Evolutionary conservation across 129 eudicot genomes (phyloP), one percentile per base, ranked within the genome.

Genomic region (Helichrysum umbraculigerum): DNA sequence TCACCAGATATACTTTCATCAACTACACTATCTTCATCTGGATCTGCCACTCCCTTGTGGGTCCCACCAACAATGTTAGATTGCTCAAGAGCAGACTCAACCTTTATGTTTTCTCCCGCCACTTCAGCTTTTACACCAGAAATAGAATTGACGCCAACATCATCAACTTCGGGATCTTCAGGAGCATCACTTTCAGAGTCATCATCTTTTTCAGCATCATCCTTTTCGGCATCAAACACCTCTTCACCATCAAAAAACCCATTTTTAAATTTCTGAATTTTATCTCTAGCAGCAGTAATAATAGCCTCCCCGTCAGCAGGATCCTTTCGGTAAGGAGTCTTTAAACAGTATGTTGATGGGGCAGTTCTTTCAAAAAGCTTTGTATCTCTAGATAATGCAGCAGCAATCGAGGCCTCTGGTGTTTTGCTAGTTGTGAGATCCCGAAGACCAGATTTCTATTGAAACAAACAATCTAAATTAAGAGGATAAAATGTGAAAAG

Each of bases 281-380:
- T 93, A 60, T 93, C 95, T 74, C 89, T 86, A 25, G 98, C 98
- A 16, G 83, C 86, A 63, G 91, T 50, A 37, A 93, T 85, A 9
- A 93, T 76, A 11, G 82, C 60, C 20, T 90, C 98, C 39, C 87
- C 77, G 30, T 93, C 96, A 50, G 85, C 85, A 39, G 98, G 91
- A 74, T 93, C 95, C 66, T 88, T 93, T 37, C 98, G 77, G 66
- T 90, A 90, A 78, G 98, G 98, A 56, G 83, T 51, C 29, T 90
- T 88, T 47, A 93, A 85, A 66, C 96, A 93, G 67, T 93, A 93
- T 10, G 96, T 93, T 80, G 98, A 93, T 22, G 98, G 98, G 28
- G 98, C 98, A n/a, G 89, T 87, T 82, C 98, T 88, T 86, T 93
- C 98, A 51, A 93, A 90, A 70, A 93, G 96, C 80, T 93, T 93